phyloP scores from a whole-genome alignment of 148 eudicot genomes.

The Camellia lanceoleosa region DNA sequence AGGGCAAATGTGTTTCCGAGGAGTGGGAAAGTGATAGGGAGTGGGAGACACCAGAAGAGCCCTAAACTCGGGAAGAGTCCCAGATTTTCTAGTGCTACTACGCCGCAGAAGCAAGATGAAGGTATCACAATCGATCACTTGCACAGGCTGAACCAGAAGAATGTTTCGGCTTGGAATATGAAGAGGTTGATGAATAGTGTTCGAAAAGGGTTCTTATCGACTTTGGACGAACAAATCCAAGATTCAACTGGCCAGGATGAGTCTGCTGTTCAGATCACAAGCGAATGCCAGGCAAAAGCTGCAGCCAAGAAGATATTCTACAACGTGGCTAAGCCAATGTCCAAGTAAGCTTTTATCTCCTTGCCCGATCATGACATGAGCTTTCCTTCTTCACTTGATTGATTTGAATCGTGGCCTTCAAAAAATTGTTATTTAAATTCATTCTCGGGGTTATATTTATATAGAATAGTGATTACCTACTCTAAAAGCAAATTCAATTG shows the following conservation, averaged over 20 bases:
- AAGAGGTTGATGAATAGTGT: constrained; percentile 74
- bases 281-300: constrained; percentile 69
- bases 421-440: not conserved
- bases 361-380: not conserved
- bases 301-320: constrained; percentile 65
- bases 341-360: constrained; percentile 41
- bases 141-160: constrained; percentile 78
- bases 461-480: not conserved
- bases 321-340: constrained; percentile 55
- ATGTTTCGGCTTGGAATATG: constrained; percentile 97
- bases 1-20: constrained; percentile 50
- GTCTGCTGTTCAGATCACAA: constrained; percentile 43
- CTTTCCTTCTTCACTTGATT: not conserved
- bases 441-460: not conserved
- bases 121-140: constrained; percentile 77
- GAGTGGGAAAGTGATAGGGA: constrained; percentile 32
- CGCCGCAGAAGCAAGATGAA: constrained; percentile 32
- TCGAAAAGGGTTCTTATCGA: constrained; percentile 59
- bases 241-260: constrained; percentile 44
- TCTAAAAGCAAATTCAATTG: not conserved
- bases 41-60: constrained; percentile 45
- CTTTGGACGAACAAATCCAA: constrained; percentile 67
- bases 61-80: constrained; percentile 47
- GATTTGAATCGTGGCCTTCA: not conserved
- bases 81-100: constrained; percentile 28